These are phyloP conservation scores for Ophiostoma piceae DNA, from an alignment of 2,329 filamentous ascomycete genomes.

Conservation along the genomic window DNA sequence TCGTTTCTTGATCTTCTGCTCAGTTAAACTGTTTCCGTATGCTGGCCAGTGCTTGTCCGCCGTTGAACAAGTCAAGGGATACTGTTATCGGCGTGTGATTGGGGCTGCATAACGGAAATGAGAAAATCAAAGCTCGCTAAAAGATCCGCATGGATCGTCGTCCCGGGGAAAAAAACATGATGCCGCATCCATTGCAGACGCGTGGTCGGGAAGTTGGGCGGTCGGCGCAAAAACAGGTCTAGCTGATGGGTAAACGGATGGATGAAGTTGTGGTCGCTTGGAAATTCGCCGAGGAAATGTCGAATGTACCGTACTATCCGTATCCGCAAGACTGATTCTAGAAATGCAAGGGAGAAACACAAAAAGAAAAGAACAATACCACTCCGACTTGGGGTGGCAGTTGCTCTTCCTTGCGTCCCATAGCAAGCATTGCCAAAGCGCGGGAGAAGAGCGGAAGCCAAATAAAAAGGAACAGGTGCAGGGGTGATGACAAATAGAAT, in stretches of 20 bases:
- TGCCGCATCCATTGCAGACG: neutral
- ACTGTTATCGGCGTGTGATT: neutral
- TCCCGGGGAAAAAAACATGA: neutral
- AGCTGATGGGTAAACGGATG: neutral
- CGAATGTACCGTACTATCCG: neutral
- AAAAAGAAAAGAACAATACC: neutral
- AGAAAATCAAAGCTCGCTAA: neutral
- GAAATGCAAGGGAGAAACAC: neutral
- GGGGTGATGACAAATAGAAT: neutral
- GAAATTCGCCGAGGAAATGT: neutral
- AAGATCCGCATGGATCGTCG: neutral
- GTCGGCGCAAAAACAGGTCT: neutral
- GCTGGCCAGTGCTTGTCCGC: neutral
- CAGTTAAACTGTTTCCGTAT: neutral
- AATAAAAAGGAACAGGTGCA: neutral
- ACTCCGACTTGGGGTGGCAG: neutral
- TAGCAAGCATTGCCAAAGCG: neutral
- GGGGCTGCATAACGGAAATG: neutral
- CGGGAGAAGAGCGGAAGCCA: neutral
- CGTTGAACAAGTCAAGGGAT: neutral
- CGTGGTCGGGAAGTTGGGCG: neutral
- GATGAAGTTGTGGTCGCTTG: neutral
- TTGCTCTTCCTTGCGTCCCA: neutral
- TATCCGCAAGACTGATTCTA: neutral
- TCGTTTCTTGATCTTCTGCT: constrained; percentile 5